Conservation (phyloP, 2,329 filamentous ascomycete genomes). For the Laburnicola sp. region DNA sequence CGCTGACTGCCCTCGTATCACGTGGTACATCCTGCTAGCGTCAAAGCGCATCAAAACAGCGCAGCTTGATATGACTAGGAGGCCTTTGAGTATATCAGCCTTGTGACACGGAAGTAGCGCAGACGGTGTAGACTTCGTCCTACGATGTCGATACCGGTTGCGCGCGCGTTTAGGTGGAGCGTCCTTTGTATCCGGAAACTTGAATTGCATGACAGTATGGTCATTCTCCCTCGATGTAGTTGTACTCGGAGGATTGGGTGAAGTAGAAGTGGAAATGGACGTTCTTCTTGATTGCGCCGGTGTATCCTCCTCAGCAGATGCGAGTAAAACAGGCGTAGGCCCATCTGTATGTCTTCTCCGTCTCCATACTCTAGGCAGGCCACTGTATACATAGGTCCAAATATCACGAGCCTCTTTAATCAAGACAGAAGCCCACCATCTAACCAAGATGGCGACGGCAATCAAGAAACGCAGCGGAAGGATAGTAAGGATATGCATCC, state of each 20-base stretch:
- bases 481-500: conserved; percentile 96
- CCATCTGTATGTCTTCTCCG: conserved; percentile 54
- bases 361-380: conserved; percentile 76
- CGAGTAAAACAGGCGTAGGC: conserved; percentile 27
- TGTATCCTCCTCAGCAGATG: conserved; percentile 34
- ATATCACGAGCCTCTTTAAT: conserved; percentile 73
- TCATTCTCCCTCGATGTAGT: conserved; percentile 29
- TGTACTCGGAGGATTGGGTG: conserved; percentile 18
- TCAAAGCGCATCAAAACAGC: conserved; percentile 86
- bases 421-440: conserved; percentile 77
- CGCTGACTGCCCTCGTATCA: conserved; percentile 91
- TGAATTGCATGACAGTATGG: conserved; percentile 26
- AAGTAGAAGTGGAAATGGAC: conserved; percentile 22
- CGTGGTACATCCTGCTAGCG: conserved; percentile 96
- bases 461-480: conserved; percentile 85
- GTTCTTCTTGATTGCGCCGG: conserved; percentile 30
- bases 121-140: conserved; percentile 83
- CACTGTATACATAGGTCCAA: conserved; percentile 75
- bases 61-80: conserved; percentile 84
- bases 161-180: conserved; percentile 31
- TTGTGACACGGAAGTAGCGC: conserved; percentile 86
- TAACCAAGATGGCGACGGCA: conserved; percentile 72
- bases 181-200: conserved; percentile 35
- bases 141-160: conserved; percentile 61
- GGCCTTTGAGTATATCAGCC: conserved; percentile 88